phyloP scores from a whole-genome alignment of 768 basidiomycete species.

The Lactifluus echinatus region DNA sequence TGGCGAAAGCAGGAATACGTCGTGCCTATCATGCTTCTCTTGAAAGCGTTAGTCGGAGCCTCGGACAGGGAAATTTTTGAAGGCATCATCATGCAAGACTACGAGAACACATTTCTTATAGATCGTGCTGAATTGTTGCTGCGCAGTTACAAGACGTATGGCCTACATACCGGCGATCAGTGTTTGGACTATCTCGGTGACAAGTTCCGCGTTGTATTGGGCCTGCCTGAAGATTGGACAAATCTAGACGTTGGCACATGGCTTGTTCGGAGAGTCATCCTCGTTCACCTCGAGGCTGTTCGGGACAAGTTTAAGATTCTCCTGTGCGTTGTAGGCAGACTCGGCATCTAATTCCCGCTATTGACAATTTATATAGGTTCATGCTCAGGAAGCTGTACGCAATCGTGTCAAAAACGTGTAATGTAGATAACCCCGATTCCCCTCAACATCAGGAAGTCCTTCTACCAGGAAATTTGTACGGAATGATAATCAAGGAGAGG shows the following conservation, averaged over 20 bases:
- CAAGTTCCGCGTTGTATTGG: slow-evolving; percentile 90
- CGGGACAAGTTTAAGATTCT: slow-evolving; percentile 94
- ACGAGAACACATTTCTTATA: slow-evolving; percentile 93
- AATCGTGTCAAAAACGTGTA: slow-evolving; percentile 81
- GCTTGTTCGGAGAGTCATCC: slow-evolving; percentile 75
- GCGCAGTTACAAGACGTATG: slow-evolving; percentile 92
- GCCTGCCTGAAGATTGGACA: slow-evolving; percentile 88
- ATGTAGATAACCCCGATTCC: slow-evolving; percentile 95
- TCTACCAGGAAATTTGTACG: slow-evolving; percentile 84
- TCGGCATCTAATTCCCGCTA: not conserved
- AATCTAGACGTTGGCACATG: slow-evolving; percentile 74
- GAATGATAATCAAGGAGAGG: slow-evolving; percentile 97
- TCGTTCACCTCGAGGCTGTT: slow-evolving; percentile 82
- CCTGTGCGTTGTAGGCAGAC: slow-evolving; percentile 46
- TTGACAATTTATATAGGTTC: slow-evolving; percentile 45
- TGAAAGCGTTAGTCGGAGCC: slow-evolving; percentile 86
- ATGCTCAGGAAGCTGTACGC: slow-evolving; percentile 96
- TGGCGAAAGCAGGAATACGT: slow-evolving; percentile 99
- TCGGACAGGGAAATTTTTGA: slow-evolving; percentile 97
- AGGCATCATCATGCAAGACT: slow-evolving; percentile 93
- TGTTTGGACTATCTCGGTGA: slow-evolving; percentile 93
- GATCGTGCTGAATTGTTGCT: slow-evolving; percentile 93
- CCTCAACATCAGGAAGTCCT: slow-evolving; percentile 98
- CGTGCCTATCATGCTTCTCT: slow-evolving; percentile 91
- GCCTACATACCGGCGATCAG: slow-evolving; percentile 77